Evolutionary conservation across 2,329 filamentous ascomycete genomes (phyloP).

Genomic region (Nigrospora osmanthi): DNA sequence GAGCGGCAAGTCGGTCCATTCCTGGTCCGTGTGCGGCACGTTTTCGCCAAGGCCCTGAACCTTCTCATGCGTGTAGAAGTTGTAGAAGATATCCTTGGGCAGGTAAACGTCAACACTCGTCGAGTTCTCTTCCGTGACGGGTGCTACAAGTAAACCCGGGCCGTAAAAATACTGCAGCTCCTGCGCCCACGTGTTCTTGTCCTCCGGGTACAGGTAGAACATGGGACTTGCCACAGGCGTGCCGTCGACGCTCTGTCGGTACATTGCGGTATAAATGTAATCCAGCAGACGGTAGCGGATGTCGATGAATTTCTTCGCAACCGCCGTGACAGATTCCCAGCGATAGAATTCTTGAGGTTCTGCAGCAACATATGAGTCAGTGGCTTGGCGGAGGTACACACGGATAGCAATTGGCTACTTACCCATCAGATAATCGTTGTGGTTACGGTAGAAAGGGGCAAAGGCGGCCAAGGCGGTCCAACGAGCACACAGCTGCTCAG

Average conservation of each 20-base stretch:
- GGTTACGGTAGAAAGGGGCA: conserved; percentile 68
- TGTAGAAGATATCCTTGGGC: conserved; percentile 39
- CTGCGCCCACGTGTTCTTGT: conserved; percentile 28
- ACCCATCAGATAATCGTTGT: conserved; percentile 40
- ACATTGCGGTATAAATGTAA: conserved; percentile 66
- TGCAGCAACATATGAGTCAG: conserved; percentile 85
- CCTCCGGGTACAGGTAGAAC: conserved; percentile 59
- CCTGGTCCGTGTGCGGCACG: conserved; percentile 30
- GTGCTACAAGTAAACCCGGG: conserved; percentile 32
- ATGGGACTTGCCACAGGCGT: conserved; percentile 59
- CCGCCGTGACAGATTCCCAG: conserved; percentile 52
- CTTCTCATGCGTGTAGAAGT: conserved; percentile 39
- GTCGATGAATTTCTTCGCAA: conserved; percentile 58
- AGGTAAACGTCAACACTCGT: conserved; percentile 37
- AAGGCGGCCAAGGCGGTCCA: conserved; percentile 71
- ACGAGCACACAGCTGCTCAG: conserved; percentile 63
- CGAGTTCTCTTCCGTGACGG: conserved; percentile 33
- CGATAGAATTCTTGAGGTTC: conserved; percentile 65
- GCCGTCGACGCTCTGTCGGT: conserved; percentile 52
- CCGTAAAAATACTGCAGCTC: conserved; percentile 42
- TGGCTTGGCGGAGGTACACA: conserved; percentile 51
- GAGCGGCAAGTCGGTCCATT: conserved; percentile 51
- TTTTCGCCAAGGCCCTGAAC: conserved; percentile 30
- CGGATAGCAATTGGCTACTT: conserved; percentile 5
- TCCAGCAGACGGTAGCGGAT: conserved; percentile 65